phyloP scores from a whole-genome alignment of 495 filamentous ascomycete species.

The Xylaria sp. region DNA sequence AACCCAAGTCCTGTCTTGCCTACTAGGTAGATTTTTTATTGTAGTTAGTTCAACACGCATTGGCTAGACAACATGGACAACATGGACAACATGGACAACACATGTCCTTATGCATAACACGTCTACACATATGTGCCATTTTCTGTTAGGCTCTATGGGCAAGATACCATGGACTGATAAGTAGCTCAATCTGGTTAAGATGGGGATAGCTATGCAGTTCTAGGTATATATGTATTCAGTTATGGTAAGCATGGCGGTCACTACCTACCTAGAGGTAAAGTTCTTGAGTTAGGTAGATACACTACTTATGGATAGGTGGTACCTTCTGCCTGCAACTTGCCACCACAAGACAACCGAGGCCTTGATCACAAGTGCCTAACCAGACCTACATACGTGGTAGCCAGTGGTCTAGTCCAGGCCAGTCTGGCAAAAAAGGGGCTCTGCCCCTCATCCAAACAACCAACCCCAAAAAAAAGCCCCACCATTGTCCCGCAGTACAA shows the following conservation, averaged over 20 bases:
- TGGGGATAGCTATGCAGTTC: neutral
- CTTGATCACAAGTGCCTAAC: neutral
- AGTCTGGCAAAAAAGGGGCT: conserved; percentile 22
- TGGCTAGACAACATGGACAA: neutral
- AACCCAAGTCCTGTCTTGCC: neutral
- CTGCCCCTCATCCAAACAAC: conserved; percentile 28
- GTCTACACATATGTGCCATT: too few relatives aligned
- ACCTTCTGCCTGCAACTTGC: neutral
- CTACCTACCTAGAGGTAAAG: too few relatives aligned
- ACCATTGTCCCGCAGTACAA: conserved; percentile 32
- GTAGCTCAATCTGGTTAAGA: neutral
- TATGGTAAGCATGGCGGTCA: neutral
- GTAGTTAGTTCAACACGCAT: neutral
- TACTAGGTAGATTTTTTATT: neutral
- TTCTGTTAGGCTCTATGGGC: neutral
- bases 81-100: neutral
- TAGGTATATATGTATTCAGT: neutral
- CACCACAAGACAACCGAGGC: neutral
- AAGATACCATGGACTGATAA: neutral
- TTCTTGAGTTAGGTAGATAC: too few relatives aligned
- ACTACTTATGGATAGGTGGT: too few relatives aligned
- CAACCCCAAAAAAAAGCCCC: conserved; percentile 23
- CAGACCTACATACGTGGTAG: neutral
- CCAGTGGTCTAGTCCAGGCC: neutral
- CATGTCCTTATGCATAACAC: neutral